These are phyloP conservation scores for Sapria himalayana DNA, from an alignment of 345 rosid genomes.

Conservation along the genomic window DNA sequence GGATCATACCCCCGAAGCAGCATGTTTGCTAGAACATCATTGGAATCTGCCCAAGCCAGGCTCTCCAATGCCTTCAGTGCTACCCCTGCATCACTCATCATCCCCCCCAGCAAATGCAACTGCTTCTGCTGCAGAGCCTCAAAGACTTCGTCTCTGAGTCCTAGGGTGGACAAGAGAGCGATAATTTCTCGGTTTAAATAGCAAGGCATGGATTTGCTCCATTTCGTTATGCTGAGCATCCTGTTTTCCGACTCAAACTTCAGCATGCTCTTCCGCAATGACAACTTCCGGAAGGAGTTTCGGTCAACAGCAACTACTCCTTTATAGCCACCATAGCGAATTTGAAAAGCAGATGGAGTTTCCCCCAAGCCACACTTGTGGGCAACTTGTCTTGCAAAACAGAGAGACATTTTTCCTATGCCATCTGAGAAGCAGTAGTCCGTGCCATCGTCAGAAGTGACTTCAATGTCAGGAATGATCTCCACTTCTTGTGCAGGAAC, in stretches of 20 bases:
- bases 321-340: slow-evolving; percentile 88
- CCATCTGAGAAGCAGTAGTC: slow-evolving; percentile 89
- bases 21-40: slow-evolving; percentile 47
- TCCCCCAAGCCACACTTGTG: slow-evolving; percentile 50
- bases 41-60: slow-evolving; percentile 28
- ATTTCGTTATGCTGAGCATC: slow-evolving; percentile 81
- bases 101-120: slow-evolving; percentile 31
- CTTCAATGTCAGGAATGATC: slow-evolving; percentile 61
- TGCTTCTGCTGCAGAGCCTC: slow-evolving; percentile 46
- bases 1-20: slow-evolving; percentile 60
- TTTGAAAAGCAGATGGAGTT: slow-evolving; percentile 86
- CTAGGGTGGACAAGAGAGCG: slow-evolving; percentile 64
- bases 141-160: slow-evolving; percentile 44
- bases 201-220: slow-evolving; percentile 79
- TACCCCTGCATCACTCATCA: slow-evolving; percentile 41
- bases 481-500: slow-evolving; percentile 60
- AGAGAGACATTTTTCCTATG: slow-evolving; percentile 65
- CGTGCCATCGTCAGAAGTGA: slow-evolving; percentile 37
- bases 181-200: slow-evolving; percentile 77
- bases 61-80: slow-evolving; percentile 52
- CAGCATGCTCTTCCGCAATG: slow-evolving; percentile 61
- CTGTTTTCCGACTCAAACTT: slow-evolving; percentile 62
- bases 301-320: slow-evolving; percentile 77
- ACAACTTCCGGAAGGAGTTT: slow-evolving; percentile 53
- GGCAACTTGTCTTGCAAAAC: slow-evolving; percentile 60